Evolutionary conservation across 331 rosid genomes (phyloP), one percentile per base, ranked within the genome.

Genomic region (Cydonia oblonga): DNA sequence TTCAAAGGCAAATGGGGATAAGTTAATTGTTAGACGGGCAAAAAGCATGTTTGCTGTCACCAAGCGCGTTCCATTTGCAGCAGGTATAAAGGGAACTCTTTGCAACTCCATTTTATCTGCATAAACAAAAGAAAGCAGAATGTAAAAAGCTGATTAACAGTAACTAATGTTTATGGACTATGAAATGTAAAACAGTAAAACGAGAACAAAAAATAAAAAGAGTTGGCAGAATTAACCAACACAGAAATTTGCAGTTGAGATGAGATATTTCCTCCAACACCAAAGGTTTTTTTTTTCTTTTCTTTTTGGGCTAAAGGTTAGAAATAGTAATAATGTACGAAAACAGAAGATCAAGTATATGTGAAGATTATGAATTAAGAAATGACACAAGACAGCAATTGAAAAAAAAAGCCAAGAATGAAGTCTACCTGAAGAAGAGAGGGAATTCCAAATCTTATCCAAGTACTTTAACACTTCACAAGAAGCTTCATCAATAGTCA

Each of bases 1-100:
- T 80, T 93, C 97, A 85, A 93, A 93, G 69, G 97, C 95, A 87
- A 93, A 91, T 14, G 98, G 98, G 51, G 98, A 93, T 80, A 93
- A 85, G 81, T 91, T 93, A 81, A 93, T 78, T 46, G 90, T 78
- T 72, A 93, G 81, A 46, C 87, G 97, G 23, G 91, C 96, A 84
- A 87, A 93, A 59, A 93, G 96, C 73, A 87, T 81, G 77, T 83
- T 79, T 18, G 96, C 96, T 26, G 89, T 81, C 82, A 93, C 95
- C 82, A 93, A 81, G 75, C 97, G 98, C 3, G 98, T 91, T 79
- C 92, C 98, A 74, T 93, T 90, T 79, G 98, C 98, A 69, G 87
- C 96, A 80, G 98, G 96, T 42, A 93, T 80, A 86, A 93, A 91
- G 24, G 97, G 96, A 71, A 91, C 89, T 75, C 64, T 78, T 73